These are phyloP conservation scores for Fonsecaea pugnacius DNA, from an alignment of 2,329 filamentous ascomycete genomes.

Conservation along the genomic window DNA sequence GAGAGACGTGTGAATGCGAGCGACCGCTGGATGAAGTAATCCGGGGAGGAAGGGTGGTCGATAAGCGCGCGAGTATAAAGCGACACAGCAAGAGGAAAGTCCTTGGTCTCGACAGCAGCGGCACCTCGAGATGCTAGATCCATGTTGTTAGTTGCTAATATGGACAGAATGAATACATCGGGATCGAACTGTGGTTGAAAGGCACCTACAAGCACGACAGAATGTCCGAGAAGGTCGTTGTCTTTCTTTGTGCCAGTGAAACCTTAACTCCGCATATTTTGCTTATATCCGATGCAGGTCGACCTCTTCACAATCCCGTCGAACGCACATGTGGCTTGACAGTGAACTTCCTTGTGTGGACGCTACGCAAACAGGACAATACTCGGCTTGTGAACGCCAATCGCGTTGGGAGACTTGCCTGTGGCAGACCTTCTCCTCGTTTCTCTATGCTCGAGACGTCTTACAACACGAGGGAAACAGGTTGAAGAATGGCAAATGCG, in stretches of 20 bases:
- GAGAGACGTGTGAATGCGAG: conserved; percentile 72
- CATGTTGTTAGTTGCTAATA: conserved; percentile 44
- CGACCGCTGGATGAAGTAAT: conserved; percentile 81
- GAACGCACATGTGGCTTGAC: not conserved
- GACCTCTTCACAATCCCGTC: not conserved
- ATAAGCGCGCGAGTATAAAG: conserved; percentile 70
- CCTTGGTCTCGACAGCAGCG: conserved; percentile 63
- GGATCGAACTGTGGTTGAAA: not conserved
- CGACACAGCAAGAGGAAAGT: conserved; percentile 70
- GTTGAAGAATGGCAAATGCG: conserved; percentile 4
- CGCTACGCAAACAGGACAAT: not conserved
- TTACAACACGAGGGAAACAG: not conserved
- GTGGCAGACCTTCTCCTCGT: not conserved
- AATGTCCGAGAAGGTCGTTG: not conserved
- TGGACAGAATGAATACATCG: not conserved
- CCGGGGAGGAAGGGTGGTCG: conserved; percentile 66
- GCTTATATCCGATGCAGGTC: conserved; percentile 9
- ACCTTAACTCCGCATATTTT: not conserved
- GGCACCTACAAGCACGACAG: not conserved
- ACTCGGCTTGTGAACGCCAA: not conserved
- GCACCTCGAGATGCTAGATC: conserved; percentile 62
- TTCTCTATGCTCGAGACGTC: not conserved
- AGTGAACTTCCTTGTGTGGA: not conserved
- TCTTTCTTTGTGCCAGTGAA: not conserved
- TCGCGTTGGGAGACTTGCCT: not conserved